Evolutionary conservation across 495 filamentous ascomycete genomes (phyloP).

Genomic region (Trichoderma orchidacearum): DNA sequence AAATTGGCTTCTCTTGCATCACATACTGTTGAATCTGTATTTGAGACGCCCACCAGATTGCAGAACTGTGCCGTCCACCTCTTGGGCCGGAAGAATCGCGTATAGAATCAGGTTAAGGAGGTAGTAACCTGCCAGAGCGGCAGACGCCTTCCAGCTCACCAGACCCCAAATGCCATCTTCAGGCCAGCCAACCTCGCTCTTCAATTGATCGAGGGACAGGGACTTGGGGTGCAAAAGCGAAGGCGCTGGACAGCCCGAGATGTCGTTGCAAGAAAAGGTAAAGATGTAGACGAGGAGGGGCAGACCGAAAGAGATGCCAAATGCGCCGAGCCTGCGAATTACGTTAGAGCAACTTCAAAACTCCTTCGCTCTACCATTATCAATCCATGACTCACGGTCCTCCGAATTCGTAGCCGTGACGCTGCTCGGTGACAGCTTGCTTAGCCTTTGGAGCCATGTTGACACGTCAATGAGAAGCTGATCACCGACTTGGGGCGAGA

Average conservation of each 20-base stretch:
- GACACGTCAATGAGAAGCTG: background rate
- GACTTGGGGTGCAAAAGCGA: slow-evolving; percentile 66
- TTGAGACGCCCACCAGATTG: slow-evolving; percentile 59
- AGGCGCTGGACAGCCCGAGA: slow-evolving; percentile 80
- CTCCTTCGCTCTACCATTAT: background rate
- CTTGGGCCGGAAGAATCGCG: slow-evolving; percentile 62
- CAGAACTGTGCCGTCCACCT: slow-evolving; percentile 55
- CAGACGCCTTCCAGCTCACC: slow-evolving; percentile 44
- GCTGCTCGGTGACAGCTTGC: background rate
- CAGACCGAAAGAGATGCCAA: slow-evolving; percentile 60
- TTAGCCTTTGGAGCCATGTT: slow-evolving; percentile 12
- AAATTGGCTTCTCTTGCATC: background rate
- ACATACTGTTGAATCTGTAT: slow-evolving; percentile 79
- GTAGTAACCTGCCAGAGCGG: slow-evolving; percentile 66
- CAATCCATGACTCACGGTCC: slow-evolving; percentile 58
- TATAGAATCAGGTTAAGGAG: slow-evolving; percentile 61
- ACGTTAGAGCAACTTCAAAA: background rate
- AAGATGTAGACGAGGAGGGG: slow-evolving; percentile 62
- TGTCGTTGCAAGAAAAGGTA: slow-evolving; percentile 80
- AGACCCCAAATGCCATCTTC: slow-evolving; percentile 49
- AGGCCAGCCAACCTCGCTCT: slow-evolving; percentile 70
- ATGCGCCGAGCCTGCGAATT: slow-evolving; percentile 53
- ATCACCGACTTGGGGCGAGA: too few species aligned
- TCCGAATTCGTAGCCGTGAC: slow-evolving; percentile 61
- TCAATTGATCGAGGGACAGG: slow-evolving; percentile 55